phyloP scores from a whole-genome alignment of 139 green algal genomes.

The Auxenochlorella pyrenoidosa region DNA sequence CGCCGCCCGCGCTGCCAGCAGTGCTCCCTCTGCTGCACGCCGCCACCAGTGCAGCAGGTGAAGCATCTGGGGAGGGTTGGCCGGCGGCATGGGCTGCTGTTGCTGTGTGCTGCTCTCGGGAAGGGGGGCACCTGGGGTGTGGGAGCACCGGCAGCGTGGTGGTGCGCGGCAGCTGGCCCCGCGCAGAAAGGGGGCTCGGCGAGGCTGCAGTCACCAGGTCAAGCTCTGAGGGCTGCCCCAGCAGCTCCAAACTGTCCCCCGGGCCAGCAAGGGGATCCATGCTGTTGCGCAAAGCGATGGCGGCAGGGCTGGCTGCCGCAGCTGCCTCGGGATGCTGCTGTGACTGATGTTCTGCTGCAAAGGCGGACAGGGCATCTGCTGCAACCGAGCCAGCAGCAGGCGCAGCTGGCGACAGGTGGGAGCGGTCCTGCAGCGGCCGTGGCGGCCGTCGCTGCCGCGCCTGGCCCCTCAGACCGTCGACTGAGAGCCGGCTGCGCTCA shows the following conservation, averaged over 20 bases:
- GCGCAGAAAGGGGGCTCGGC: neutral
- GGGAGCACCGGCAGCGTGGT: neutral
- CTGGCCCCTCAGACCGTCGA: neutral
- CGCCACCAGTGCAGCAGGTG: neutral
- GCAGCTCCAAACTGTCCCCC: neutral
- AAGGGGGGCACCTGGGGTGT: neutral
- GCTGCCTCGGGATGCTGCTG: neutral
- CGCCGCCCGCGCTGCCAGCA: neutral
- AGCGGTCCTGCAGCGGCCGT: neutral
- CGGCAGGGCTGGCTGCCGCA: neutral
- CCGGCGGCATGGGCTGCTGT: neutral
- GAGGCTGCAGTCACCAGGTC: slow-evolving; percentile 2
- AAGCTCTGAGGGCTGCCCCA: neutral
- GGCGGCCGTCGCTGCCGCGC: neutral
- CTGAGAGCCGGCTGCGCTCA: slow-evolving; percentile 26
- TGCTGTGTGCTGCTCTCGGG: neutral
- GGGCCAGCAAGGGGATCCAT: neutral
- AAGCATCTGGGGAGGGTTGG: neutral
- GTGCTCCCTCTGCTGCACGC: neutral
- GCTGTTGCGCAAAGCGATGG: neutral
- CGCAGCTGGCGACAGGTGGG: neutral
- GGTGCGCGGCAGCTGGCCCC: neutral
- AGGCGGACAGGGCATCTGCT: neutral
- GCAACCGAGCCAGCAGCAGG: neutral
- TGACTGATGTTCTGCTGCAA: neutral